Evolutionary conservation across 768 basidiomycete species (phyloP).

Genomic region (Suillus lakei): DNA sequence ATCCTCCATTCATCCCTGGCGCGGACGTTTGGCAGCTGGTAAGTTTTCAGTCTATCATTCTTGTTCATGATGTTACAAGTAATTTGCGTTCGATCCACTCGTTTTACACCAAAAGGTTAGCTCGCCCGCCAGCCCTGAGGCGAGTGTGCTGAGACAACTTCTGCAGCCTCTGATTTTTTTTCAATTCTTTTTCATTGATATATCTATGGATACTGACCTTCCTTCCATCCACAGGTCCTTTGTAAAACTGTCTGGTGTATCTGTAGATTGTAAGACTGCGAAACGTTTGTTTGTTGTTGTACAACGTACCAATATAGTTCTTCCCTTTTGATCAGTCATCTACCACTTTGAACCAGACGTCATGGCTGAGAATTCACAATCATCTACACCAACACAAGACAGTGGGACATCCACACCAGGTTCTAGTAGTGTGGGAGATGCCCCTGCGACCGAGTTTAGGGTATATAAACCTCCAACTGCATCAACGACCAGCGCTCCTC

Average conservation of each 20-base stretch:
- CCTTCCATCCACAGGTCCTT: not conserved
- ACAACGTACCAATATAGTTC: conserved; percentile 15
- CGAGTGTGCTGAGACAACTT: conserved; percentile 71
- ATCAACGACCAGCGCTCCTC: conserved; percentile 29
- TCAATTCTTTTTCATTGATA: not conserved
- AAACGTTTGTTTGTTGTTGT: conserved; percentile 16
- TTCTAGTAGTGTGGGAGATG: not conserved
- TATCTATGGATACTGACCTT: not conserved
- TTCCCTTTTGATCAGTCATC: conserved; percentile 20
- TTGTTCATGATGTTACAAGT: conserved; percentile 65
- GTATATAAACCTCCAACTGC: conserved; percentile 50
- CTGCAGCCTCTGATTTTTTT: conserved; percentile 48
- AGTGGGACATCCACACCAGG: not conserved
- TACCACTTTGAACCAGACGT: conserved; percentile 18
- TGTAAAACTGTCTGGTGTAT: not conserved
- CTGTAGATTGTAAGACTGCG: conserved; percentile 8
- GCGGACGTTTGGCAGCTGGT: conserved; percentile 15
- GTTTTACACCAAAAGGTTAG: conserved; percentile 71
- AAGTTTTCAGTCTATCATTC: conserved; percentile 23
- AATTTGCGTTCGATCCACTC: conserved; percentile 88
- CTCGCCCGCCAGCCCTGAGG: conserved; percentile 78
- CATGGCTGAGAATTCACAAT: conserved; percentile 30
- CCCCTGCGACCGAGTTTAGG: conserved; percentile 39
- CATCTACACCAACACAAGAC: not conserved
- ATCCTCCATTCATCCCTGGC: not conserved